These are phyloP conservation scores for Colletotrichum tropicale DNA, from an alignment of 2,329 filamentous ascomycete genomes.

Conservation along the genomic window DNA sequence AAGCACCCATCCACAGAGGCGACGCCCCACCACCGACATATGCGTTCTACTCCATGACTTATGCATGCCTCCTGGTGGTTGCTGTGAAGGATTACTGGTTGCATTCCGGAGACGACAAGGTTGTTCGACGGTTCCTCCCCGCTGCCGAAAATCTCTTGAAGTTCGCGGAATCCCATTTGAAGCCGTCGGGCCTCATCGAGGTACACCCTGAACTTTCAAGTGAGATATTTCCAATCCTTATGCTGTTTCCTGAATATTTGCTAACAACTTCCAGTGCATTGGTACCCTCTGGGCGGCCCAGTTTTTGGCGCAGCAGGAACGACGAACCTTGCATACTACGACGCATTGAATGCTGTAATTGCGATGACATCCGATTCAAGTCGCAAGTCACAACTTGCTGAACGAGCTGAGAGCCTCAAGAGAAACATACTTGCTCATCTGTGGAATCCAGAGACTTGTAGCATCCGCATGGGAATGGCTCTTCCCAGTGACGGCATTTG, in stretches of 20 bases:
- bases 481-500: background rate
- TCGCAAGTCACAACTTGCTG: background rate
- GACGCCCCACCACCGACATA: slow-evolving; percentile 3
- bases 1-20: background rate
- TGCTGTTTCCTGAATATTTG: too few relatives aligned
- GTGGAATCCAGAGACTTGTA: background rate
- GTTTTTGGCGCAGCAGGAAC: background rate
- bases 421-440: background rate
- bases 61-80: slow-evolving; percentile 2
- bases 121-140: background rate
- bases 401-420: background rate
- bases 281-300: slow-evolving; percentile 1
- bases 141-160: background rate
- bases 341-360: background rate
- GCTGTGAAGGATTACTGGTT: slow-evolving; percentile 14
- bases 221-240: background rate
- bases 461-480: background rate
- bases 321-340: slow-evolving; percentile 7
- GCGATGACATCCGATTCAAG: background rate
- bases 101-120: background rate
- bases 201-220: slow-evolving; percentile 7
- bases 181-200: background rate
- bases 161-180: background rate
- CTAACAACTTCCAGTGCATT: slow-evolving; percentile 3
- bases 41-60: slow-evolving; percentile 15